phyloP scores from a whole-genome alignment of 306 rosid genomes.

The Lotus japonicus region DNA sequence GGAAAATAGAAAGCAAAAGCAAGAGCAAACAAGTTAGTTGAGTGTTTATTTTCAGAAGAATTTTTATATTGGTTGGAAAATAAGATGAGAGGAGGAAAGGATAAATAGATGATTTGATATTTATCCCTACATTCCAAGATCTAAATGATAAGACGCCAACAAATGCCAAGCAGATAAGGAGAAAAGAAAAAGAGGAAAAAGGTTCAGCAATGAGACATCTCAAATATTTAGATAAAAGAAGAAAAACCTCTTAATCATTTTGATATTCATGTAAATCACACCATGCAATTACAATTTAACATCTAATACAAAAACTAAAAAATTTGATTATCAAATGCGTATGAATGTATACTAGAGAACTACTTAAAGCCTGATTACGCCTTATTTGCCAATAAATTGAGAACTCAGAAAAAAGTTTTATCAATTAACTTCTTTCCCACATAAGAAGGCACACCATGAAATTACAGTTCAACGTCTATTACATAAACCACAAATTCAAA shows the following conservation, averaged over 20 bases:
- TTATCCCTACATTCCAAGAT: neutral
- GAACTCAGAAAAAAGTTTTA: too few relatives aligned
- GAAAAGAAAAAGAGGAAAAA: neutral
- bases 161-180: neutral
- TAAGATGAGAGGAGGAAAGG: neutral
- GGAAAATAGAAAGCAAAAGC: slow-evolving; percentile 10
- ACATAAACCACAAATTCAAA: neutral
- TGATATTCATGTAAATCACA: neutral
- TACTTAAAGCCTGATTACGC: too few relatives aligned
- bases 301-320: neutral
- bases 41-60: neutral
- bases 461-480: too few relatives aligned
- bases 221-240: neutral
- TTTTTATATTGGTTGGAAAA: neutral
- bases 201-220: neutral
- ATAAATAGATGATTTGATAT: neutral
- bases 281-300: neutral
- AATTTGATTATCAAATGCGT: too few relatives aligned
- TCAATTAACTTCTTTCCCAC: too few relatives aligned
- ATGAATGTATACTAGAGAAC: too few relatives aligned
- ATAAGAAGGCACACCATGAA: too few relatives aligned
- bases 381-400: too few relatives aligned
- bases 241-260: neutral
- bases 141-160: neutral
- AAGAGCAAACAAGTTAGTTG: neutral